A percentile compares a stretch with the other conserved stretches of the same genome.
phyloP scores from a whole-genome alignment of 805 yeast species.

The Cyberlindnera xylosilytica region DNA sequence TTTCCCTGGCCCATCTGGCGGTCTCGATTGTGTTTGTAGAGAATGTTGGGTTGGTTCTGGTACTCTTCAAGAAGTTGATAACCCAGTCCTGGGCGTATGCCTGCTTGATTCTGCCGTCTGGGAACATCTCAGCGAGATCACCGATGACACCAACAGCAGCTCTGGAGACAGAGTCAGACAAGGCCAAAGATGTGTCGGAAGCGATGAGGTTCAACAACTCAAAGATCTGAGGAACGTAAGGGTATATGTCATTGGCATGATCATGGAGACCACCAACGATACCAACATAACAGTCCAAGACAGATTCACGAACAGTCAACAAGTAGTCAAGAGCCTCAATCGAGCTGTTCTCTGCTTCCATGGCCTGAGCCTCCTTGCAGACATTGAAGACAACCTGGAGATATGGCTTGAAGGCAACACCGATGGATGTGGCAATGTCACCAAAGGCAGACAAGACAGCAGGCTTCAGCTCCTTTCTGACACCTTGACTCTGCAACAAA shows the following conservation, averaged over 20 bases:
- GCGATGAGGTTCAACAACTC: slow-evolving; percentile 60
- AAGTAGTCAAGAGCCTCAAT: slow-evolving; percentile 77
- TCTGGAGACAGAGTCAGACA: slow-evolving; percentile 70
- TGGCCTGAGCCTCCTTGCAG: slow-evolving; percentile 60
- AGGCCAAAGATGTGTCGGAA: slow-evolving; percentile 54
- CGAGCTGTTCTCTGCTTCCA: slow-evolving; percentile 63
- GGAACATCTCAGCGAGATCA: slow-evolving; percentile 85
- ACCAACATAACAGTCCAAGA: slow-evolving; percentile 95
- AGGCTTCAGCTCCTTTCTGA: slow-evolving; percentile 82
- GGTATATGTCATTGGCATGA: slow-evolving; percentile 59
- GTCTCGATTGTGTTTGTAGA: slow-evolving; percentile 74
- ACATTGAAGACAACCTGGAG: slow-evolving; percentile 76
- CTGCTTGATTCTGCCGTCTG: slow-evolving; percentile 68
- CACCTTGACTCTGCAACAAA: slow-evolving; percentile 60
- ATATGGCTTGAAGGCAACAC: slow-evolving; percentile 71
- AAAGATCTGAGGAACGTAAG: slow-evolving; percentile 68
- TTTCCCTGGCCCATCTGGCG: slow-evolving; percentile 98
- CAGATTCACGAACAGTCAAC: slow-evolving; percentile 72
- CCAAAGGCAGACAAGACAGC: slow-evolving; percentile 91
- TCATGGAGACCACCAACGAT: slow-evolving; percentile 85
- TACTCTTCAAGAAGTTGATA: slow-evolving; percentile 66
- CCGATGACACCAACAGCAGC: slow-evolving; percentile 90
- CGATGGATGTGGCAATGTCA: slow-evolving; percentile 89
- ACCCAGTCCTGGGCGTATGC: slow-evolving; percentile 77
- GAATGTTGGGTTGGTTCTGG: slow-evolving; percentile 61